Conservation (phyloP, 495 filamentous ascomycete species). For the Xylaria scruposa region DNA sequence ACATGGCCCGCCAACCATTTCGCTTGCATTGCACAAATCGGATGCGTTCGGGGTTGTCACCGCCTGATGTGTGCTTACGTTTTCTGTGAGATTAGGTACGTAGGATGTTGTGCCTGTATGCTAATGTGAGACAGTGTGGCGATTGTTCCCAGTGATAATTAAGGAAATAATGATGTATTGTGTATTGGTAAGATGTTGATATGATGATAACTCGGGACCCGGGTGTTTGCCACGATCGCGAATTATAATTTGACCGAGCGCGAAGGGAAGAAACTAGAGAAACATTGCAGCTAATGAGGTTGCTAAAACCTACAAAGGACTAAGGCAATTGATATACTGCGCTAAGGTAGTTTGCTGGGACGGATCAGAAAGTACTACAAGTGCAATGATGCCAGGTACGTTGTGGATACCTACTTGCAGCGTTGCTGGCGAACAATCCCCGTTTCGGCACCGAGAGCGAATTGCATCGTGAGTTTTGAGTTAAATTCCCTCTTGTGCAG, state of each 20-base stretch:
- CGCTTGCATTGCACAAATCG: constrained; percentile 15
- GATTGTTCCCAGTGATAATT: not conserved
- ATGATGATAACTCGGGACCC: not conserved
- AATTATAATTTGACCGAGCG: constrained; percentile 22
- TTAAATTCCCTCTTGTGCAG: constrained; percentile 6
- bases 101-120: not conserved
- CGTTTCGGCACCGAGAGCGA: constrained; percentile 20
- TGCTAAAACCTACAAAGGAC: not conserved
- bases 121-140: not conserved
- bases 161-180: not conserved
- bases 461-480: constrained; percentile 22
- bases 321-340: constrained; percentile 7
- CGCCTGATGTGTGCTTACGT: constrained; percentile 23
- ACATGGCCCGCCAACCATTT: constrained; percentile 11
- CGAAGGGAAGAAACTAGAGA: not conserved
- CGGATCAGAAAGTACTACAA: not conserved
- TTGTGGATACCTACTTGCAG: constrained; percentile 11
- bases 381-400: not conserved
- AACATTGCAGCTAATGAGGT: not conserved
- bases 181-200: not conserved
- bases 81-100: not conserved
- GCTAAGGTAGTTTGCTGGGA: constrained; percentile 8
- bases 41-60: constrained; percentile 7
- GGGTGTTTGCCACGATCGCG: constrained; percentile 17
- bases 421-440: constrained; percentile 8